phyloP scores from a whole-genome alignment of 2,329 filamentous ascomycete genomes.

The Venturiaceae sp. region DNA sequence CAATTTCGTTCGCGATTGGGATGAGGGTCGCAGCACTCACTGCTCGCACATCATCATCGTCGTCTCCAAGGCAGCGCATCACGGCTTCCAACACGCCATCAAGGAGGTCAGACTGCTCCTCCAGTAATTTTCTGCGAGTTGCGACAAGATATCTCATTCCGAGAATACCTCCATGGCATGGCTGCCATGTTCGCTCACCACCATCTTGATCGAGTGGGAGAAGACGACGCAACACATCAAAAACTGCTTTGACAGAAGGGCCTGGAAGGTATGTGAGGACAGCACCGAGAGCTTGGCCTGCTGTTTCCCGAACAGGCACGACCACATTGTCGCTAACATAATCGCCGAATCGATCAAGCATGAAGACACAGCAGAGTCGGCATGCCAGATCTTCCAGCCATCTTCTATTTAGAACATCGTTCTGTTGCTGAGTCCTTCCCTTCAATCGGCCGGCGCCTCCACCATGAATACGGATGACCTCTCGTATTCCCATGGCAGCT shows the following conservation, averaged over 20 bases:
- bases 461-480: constrained; percentile 87
- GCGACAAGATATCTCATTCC: constrained; percentile 91
- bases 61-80: constrained; percentile 86
- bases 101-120: constrained; percentile 75
- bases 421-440: constrained; percentile 62
- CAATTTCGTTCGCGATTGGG: constrained; percentile 91
- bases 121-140: constrained; percentile 81
- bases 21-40: constrained; percentile 97
- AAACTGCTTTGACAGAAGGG: constrained; percentile 72
- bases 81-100: constrained; percentile 88
- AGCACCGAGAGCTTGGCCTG: constrained; percentile 86
- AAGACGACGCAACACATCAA: constrained; percentile 74
- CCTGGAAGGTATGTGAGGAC: constrained; percentile 75
- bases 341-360: constrained; percentile 95
- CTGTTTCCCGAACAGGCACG: constrained; percentile 88
- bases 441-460: constrained; percentile 70
- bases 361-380: constrained; percentile 87
- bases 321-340: constrained; percentile 97
- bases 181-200: constrained; percentile 56
- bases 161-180: constrained; percentile 97
- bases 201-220: constrained; percentile 54
- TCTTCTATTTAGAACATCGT: constrained; percentile 66
- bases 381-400: constrained; percentile 97
- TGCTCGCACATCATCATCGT: constrained; percentile 90
- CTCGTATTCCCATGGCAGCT: constrained; percentile 87